These are phyloP conservation scores for Phytophthora niederhauseri DNA, from an alignment of 352 stramenopile species.

Conservation along the genomic window DNA sequence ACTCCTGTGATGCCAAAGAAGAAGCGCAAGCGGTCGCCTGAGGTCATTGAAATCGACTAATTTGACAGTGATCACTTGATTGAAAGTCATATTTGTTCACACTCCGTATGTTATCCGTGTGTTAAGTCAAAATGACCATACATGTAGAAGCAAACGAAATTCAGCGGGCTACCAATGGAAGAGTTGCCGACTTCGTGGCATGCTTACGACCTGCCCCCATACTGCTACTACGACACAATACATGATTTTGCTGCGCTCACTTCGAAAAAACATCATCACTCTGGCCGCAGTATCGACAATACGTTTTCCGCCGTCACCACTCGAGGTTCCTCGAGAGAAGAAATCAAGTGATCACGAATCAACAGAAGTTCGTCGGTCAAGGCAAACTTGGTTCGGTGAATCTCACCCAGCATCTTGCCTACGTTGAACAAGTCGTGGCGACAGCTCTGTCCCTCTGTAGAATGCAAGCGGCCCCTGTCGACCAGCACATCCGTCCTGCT, in stretches of 20 bases:
- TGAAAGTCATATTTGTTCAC: too few species aligned
- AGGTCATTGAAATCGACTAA: slow-evolving; percentile 38
- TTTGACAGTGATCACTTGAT: neutral
- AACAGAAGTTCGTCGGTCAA: neutral
- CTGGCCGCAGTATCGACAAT: neutral
- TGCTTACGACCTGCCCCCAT: too few species aligned
- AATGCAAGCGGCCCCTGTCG: neutral
- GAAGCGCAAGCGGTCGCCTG: slow-evolving; percentile 26
- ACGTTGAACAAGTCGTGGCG: neutral
- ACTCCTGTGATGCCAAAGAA: slow-evolving; percentile 10
- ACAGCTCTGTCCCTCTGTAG: neutral
- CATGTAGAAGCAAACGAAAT: too few species aligned
- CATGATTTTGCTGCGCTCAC: neutral
- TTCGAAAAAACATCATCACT: too few species aligned
- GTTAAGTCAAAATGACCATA: too few species aligned
- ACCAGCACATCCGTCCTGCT: neutral
- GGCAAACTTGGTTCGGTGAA: neutral
- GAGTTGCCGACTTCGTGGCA: too few species aligned
- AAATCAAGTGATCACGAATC: neutral
- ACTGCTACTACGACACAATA: too few species aligned
- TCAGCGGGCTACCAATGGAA: too few species aligned
- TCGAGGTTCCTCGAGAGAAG: neutral
- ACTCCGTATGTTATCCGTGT: too few species aligned
- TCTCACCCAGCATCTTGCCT: neutral
- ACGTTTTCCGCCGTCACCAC: neutral